phyloP scores from a whole-genome alignment of 495 filamentous ascomycete genomes.

The Geopyxis carbonaria region DNA sequence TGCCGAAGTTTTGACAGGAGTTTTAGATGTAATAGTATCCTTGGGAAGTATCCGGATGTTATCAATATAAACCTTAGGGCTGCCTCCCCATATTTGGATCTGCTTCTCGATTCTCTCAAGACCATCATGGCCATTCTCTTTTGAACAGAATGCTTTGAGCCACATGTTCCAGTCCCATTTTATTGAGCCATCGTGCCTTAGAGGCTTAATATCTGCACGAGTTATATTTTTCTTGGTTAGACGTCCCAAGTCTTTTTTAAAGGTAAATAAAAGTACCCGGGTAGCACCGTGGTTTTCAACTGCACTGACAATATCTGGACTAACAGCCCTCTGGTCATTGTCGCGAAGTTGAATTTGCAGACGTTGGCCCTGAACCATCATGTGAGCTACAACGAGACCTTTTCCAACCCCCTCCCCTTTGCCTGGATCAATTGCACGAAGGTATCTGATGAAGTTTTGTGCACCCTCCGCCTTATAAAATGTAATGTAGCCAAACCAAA shows the following conservation, averaged over 20 bases:
- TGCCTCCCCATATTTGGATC: slow-evolving; percentile 3
- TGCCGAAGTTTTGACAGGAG: background rate
- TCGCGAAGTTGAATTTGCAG: background rate
- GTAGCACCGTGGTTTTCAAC: background rate
- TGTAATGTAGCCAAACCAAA: slow-evolving; percentile 4
- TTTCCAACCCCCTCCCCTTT: no score
- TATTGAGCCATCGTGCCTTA: background rate
- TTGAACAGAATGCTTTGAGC: background rate
- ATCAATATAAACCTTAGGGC: slow-evolving; percentile 1
- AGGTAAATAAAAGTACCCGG: slow-evolving; percentile 1
- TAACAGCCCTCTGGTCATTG: background rate
- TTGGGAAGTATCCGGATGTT: slow-evolving; percentile 1
- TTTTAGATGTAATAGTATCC: background rate
- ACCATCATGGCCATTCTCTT: background rate
- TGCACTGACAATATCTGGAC: background rate
- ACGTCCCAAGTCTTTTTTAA: background rate
- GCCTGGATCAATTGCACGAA: background rate
- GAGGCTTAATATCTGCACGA: no score
- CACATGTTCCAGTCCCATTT: slow-evolving; percentile 3
- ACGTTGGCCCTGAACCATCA: background rate
- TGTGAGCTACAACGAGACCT: background rate
- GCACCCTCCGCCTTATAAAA: slow-evolving; percentile 1
- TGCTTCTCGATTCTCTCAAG: background rate
- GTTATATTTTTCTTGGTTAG: background rate
- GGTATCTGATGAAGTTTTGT: slow-evolving; percentile 1